Evolutionary conservation across 495 filamentous ascomycete genomes (phyloP).

Genomic region (Sabuloglossum arenarium): DNA sequence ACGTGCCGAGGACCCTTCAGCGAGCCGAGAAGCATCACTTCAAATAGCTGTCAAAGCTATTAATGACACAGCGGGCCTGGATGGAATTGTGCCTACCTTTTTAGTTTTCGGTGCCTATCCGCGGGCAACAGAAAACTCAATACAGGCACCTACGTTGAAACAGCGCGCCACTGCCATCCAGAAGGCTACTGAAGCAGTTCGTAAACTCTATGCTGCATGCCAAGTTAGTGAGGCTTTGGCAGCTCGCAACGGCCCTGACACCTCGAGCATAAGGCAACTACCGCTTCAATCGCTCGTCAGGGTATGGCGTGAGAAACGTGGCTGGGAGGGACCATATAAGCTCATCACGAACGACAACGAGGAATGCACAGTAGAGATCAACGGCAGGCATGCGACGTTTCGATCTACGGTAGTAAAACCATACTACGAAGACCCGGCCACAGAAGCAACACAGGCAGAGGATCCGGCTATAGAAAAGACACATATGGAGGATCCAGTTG

Average conservation of each 20-base stretch:
- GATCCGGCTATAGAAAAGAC: no score
- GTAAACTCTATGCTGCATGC: slow-evolving; percentile 6
- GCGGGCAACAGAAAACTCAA: slow-evolving; percentile 3
- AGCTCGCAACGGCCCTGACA: slow-evolving; percentile 7
- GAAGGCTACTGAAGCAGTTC: slow-evolving; percentile 10
- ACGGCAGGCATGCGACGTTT: no score
- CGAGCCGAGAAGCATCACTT: no score
- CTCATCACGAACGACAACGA: neutral
- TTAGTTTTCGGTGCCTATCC: slow-evolving; percentile 10
- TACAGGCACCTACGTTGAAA: neutral
- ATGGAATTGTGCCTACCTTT: slow-evolving; percentile 8
- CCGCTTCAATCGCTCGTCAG: slow-evolving; percentile 6
- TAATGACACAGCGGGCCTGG: slow-evolving; percentile 8
- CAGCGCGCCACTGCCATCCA: slow-evolving; percentile 5
- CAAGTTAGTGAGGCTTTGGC: slow-evolving; percentile 5
- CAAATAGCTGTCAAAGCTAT: slow-evolving; percentile 7
- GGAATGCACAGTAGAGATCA: neutral
- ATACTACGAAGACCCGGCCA: no score
- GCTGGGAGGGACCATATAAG: slow-evolving; percentile 8
- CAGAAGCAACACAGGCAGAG: no score
- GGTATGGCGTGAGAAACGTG: slow-evolving; percentile 6
- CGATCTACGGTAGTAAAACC: no score
- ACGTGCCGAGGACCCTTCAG: neutral
- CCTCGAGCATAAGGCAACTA: neutral
- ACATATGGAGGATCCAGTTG: no score